phyloP scores from a whole-genome alignment of 768 basidiomycete species.

The Leccinum subgranulosum region DNA sequence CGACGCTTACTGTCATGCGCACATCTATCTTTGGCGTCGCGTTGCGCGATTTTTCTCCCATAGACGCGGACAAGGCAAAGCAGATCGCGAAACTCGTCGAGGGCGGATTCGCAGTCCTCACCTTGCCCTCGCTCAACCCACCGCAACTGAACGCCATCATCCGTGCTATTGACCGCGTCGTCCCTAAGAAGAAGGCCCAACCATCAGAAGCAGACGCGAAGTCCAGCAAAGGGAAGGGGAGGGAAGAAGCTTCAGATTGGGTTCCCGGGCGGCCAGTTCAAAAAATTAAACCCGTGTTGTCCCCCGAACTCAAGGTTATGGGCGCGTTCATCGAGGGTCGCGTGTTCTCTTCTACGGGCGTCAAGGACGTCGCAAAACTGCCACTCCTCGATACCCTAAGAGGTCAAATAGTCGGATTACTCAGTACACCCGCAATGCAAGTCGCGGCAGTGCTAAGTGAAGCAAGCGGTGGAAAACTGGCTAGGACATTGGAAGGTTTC shows the following conservation, averaged over 20 bases:
- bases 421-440: slow-evolving; percentile 72
- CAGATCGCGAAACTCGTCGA: slow-evolving; percentile 53
- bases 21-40: slow-evolving; percentile 80
- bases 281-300: slow-evolving; percentile 48
- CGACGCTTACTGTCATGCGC: slow-evolving; percentile 66
- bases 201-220: slow-evolving; percentile 50
- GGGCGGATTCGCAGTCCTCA: slow-evolving; percentile 65
- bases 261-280: slow-evolving; percentile 71
- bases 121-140: slow-evolving; percentile 65
- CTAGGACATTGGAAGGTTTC: slow-evolving; percentile 72
- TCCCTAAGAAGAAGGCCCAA: slow-evolving; percentile 56
- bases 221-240: slow-evolving; percentile 40
- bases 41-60: slow-evolving; percentile 54
- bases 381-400: slow-evolving; percentile 76
- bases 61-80: slow-evolving; percentile 47
- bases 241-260: slow-evolving; percentile 57
- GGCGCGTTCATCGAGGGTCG: slow-evolving; percentile 79
- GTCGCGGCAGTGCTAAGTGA: slow-evolving; percentile 68
- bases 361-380: slow-evolving; percentile 65
- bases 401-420: slow-evolving; percentile 80
- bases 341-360: slow-evolving; percentile 56
- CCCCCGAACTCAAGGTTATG: slow-evolving; percentile 68
- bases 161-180: slow-evolving; percentile 60
- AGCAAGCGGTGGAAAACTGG: slow-evolving; percentile 65
- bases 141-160: slow-evolving; percentile 68